A percentile compares a stretch with the other conserved stretches of the same genome.
Evolutionary conservation across 768 basidiomycete species (phyloP).

Genomic region (Macrolepiota fuliginosa): DNA sequence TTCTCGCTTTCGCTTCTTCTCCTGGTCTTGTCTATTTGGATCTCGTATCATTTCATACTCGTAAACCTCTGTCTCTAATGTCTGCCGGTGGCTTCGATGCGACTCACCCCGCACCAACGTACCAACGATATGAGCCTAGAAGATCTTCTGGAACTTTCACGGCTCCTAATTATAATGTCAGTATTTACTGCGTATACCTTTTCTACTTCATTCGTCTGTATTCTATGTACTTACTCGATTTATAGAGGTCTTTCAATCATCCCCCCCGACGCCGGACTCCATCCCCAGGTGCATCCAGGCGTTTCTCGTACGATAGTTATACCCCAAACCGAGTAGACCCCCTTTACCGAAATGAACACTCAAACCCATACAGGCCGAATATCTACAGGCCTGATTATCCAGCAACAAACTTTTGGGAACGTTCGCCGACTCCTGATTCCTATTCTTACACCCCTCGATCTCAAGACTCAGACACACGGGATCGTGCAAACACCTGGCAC

Average conservation of each 20-base stretch:
- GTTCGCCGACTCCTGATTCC: constrained; percentile 53
- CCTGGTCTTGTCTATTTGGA: constrained; percentile 14
- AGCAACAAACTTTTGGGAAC: constrained; percentile 32
- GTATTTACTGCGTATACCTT: constrained; percentile 24
- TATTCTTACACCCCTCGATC: constrained; percentile 36
- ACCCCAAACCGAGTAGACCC: constrained; percentile 36
- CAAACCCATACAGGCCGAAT: constrained; percentile 43
- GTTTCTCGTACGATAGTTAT: constrained; percentile 51
- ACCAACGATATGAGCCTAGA: constrained; percentile 30
- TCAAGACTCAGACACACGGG: constrained; percentile 45
- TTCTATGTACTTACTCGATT: constrained; percentile 10
- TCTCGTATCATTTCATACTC: constrained; percentile 1
- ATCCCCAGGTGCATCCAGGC: constrained; percentile 46
- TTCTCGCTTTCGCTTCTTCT: constrained; percentile 12
- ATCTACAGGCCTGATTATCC: constrained; percentile 27
- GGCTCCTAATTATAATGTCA: constrained; percentile 37
- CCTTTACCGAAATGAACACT: constrained; percentile 37
- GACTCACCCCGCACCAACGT: constrained; percentile 28
- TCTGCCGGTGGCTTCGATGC: constrained; percentile 40
- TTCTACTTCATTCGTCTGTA: constrained; percentile 11
- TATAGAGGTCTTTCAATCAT: constrained; percentile 32
- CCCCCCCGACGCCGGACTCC: constrained; percentile 43
- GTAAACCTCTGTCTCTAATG: constrained; percentile 26
- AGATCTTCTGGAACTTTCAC: constrained; percentile 27
- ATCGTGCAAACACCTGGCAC: constrained; percentile 41